phyloP scores from a whole-genome alignment of 2,329 filamentous ascomycete genomes.

The Chalaropsis thielavioides region DNA sequence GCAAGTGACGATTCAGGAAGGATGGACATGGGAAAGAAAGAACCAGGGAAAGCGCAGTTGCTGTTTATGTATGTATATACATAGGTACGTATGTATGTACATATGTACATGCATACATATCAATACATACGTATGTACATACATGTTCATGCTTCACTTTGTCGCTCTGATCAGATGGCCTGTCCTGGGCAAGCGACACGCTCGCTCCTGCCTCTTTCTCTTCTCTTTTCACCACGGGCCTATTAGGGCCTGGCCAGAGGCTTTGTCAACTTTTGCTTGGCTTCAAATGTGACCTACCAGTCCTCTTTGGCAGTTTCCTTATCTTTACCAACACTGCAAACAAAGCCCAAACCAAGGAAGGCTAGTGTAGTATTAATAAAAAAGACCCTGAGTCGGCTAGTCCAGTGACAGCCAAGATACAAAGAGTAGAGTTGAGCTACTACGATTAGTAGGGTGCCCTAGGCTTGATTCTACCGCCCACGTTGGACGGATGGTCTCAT shows the following conservation, averaged over 20 bases:
- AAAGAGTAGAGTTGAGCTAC: slow-evolving; percentile 1
- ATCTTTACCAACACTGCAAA: neutral
- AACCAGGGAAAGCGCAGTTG: neutral
- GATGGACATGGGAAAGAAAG: neutral
- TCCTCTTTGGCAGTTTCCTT: neutral
- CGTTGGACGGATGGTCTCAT: neutral
- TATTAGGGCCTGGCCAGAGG: neutral
- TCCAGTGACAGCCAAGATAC: neutral
- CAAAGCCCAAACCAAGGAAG: neutral
- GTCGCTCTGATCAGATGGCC: neutral
- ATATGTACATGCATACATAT: neutral
- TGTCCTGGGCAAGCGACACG: neutral
- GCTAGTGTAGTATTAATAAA: neutral
- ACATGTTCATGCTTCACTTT: neutral
- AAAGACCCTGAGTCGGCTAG: neutral
- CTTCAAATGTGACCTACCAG: neutral
- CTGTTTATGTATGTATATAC: neutral
- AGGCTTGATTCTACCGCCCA: neutral
- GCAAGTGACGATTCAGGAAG: slow-evolving; percentile 1
- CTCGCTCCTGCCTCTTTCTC: neutral
- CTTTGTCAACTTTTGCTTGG: too few relatives aligned
- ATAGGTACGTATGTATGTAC: neutral
- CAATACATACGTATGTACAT: neutral
- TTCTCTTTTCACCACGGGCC: neutral
- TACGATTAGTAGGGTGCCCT: neutral